These are phyloP conservation scores for Debaryomycetaceae sp. DNA, from an alignment of 1,139 yeast species.

Conservation along the genomic window DNA sequence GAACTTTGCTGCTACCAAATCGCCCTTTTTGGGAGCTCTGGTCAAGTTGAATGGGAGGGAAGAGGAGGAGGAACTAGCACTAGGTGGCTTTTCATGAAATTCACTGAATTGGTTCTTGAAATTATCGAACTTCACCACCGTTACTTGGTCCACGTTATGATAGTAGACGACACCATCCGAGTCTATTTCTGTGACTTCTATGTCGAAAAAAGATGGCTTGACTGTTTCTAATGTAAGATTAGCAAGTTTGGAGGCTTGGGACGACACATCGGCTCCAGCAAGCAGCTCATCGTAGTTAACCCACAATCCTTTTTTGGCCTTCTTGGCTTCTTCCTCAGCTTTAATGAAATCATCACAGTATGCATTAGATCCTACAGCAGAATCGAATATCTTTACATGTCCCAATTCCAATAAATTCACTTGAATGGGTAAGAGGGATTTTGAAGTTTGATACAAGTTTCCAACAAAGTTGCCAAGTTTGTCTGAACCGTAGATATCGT, in stretches of 20 bases:
- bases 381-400: slow-evolving; percentile 60
- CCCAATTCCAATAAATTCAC: slow-evolving; percentile 62
- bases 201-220: slow-evolving; percentile 56
- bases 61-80: slow-evolving; percentile 33
- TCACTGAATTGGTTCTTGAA: slow-evolving; percentile 48
- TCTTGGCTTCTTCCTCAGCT: slow-evolving; percentile 64
- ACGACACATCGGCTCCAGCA: slow-evolving; percentile 21
- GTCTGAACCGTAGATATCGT: slow-evolving; percentile 68
- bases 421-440: slow-evolving; percentile 55
- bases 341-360: slow-evolving; percentile 49
- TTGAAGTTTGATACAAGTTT: slow-evolving; percentile 53
- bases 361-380: slow-evolving; percentile 59
- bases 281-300: slow-evolving; percentile 44
- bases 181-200: slow-evolving; percentile 55
- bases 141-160: slow-evolving; percentile 42
- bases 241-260: slow-evolving; percentile 16
- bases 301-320: slow-evolving; percentile 64
- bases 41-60: slow-evolving; percentile 48
- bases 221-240: slow-evolving; percentile 22
- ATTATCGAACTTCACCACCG: slow-evolving; percentile 29
- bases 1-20: slow-evolving; percentile 56
- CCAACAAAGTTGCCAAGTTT: slow-evolving; percentile 83
- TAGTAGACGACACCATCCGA: slow-evolving; percentile 48
- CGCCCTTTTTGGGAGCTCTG: slow-evolving; percentile 53
- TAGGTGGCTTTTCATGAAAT: slow-evolving; percentile 39